Evolutionary conservation across 1,284 basidiomycete species (phyloP), one percentile per base, ranked within the genome.

Genomic region (Cryptococcus jaspeensis): DNA sequence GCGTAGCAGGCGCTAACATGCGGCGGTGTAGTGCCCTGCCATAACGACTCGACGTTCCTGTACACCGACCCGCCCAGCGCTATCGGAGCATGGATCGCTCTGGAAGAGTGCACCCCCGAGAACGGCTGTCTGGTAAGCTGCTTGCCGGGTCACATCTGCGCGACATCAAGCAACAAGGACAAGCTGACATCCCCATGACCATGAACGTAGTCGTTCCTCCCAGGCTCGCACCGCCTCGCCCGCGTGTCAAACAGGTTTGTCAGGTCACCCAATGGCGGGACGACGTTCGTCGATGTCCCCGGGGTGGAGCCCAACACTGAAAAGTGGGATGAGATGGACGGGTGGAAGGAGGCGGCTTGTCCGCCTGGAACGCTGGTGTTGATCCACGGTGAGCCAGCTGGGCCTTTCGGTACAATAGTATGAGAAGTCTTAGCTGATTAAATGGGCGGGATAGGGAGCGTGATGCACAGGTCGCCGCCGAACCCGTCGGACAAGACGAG

Each of bases 61-160:
- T 97, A 95, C 75, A 97, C 93, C 4, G 81, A 89, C 49, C 94
- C 95, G 8, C 91, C 91, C 0, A 87, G 85, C 6, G 94, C 95
- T 0, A 81, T 98, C 5, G 95, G 95, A 0, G 91, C 93, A 71
- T 99, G 95, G 95, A 89, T 97, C 56, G 90, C 94, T 6, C 80
- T 98, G 20, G 94, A 98, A 73, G 84, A 85, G 60, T 94, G 92
- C 72, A 92, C 90, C 6, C 75, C 84, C 1, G 78, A 80, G 50
- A 97, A 97, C 66, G 93, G 93, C 4, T 92, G 92, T 22, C 81
- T 96, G 32, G 77, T 76, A 40, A 52, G 75, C 66, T 4, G 42
- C n/a, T 18, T 18, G 18, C 42, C 40, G 11, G 35, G n/a, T 28
- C n/a, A n/a, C 22, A 7, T 3, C 11, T 35, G 32, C n/a, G 38